Base-by-base conservation (phyloP, 768 basidiomycete genomes). In the Pisolithus marmoratus region DNA sequence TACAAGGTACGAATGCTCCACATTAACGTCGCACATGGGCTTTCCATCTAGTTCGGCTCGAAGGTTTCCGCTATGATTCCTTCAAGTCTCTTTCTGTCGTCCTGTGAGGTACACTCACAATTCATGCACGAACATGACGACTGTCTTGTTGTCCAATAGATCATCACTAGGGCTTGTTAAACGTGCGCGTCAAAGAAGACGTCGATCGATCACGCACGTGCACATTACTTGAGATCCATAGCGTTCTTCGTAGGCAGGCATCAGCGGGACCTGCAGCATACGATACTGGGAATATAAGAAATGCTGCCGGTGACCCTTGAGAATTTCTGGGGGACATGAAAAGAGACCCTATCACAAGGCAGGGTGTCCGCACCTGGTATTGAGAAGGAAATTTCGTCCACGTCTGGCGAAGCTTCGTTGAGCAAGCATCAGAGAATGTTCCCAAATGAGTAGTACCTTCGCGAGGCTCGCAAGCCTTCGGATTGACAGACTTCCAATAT, bases 121-220 rank as follows among this genome's bases (percentile, higher is more conserved):
- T 73, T 98, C 94, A 70, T 99, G 96, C 5, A 89, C 82, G 61
- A 97, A 90, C 38, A 98, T 70, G 26, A 98, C 81, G 23, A 98
- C 62, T 0, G 87, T 90, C 27, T 81, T 71, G 50, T 87, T 85
- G 24, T 84, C 77, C 61, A 90, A 85, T 29, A 97, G 73, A 66
- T 94, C 87, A 42, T 76, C 70, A 29, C 94, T 96, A 54, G 15
- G 48, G 23, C 2, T 40, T 20, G 54, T 42, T 37, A 53, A 31
- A 20, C 19, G 47, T n/a, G 41, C 46, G 37, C 22, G 50, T 36
- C 47, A 29, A 17, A 47, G 12, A n/a, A 29, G 46, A 46, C 23
- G 29, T 26, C 41, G 44, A 34, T 5, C n/a, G 4, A n/a, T 17
- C 9, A 51, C 90, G 55, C 69, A 94, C 94, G 89, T 90, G 84